Evolutionary conservation across 1,284 basidiomycete genomes (phyloP).

Genomic region (Blastosporella zonata): DNA sequence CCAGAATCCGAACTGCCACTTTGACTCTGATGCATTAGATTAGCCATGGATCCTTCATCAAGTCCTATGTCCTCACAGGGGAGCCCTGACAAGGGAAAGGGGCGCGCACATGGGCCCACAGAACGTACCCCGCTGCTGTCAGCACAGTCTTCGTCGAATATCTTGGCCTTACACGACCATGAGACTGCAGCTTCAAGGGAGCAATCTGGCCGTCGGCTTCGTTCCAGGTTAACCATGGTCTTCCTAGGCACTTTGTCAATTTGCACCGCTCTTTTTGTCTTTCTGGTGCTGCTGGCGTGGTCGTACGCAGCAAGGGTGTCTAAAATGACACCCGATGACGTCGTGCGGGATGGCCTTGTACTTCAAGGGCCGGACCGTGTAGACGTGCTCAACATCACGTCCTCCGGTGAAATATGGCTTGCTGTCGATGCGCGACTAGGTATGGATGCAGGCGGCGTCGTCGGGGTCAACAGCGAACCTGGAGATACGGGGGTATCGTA

Average conservation of each 20-base stretch:
- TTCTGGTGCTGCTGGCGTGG: conserved; percentile 52
- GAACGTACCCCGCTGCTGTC: conserved; percentile 46
- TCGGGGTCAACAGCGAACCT: conserved; percentile 49
- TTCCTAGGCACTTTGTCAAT: conserved; percentile 42
- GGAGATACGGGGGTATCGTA: conserved; percentile 38
- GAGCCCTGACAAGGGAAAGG: conserved; percentile 38
- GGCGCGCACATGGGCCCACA: conserved; percentile 39
- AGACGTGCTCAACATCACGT: conserved; percentile 58
- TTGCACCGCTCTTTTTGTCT: conserved; percentile 40
- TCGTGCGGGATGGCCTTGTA: conserved; percentile 54
- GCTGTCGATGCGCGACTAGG: conserved; percentile 55
- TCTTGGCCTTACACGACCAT: conserved; percentile 2
- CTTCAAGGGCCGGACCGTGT: conserved; percentile 59
- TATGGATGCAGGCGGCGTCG: conserved; percentile 58
- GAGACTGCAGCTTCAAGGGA: conserved; percentile 13
- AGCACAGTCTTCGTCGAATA: conserved; percentile 20
- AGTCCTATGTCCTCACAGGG: conserved; percentile 5
- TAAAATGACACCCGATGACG: conserved; percentile 51
- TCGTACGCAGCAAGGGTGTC: conserved; percentile 60
- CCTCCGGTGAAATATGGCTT: conserved; percentile 58
- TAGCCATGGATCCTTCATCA: conserved; percentile 13
- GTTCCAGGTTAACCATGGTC: conserved; percentile 42
- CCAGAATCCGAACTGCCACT: not conserved
- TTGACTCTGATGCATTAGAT: conserved; percentile 6
- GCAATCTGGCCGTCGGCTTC: conserved; percentile 34